These are phyloP conservation scores for Salix udensis DNA, from an alignment of 345 rosid genomes.

Conservation along the genomic window DNA sequence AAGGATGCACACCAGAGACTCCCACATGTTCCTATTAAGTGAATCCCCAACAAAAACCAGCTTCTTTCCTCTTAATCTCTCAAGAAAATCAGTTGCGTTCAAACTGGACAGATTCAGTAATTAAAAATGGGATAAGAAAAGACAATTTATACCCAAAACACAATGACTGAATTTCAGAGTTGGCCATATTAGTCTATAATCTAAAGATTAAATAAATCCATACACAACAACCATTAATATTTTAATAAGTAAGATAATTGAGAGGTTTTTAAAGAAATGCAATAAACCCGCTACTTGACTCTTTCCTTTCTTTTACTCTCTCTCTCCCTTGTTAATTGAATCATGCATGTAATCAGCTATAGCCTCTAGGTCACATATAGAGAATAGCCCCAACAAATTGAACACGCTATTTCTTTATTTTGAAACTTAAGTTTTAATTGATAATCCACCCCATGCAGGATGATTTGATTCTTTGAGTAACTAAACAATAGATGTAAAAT, in stretches of 20 bases:
- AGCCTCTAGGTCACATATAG: neutral
- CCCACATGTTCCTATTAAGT: conserved; percentile 88
- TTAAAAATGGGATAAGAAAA: neutral
- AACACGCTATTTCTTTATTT: neutral
- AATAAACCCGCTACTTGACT: too few species aligned
- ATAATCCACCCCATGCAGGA: neutral
- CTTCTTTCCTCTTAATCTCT: conserved; percentile 72
- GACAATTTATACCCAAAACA: neutral
- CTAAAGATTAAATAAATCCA: neutral
- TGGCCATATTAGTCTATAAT: neutral
- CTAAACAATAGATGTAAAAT: too few species aligned
- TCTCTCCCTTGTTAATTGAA: neutral
- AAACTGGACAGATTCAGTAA: conserved; percentile 37
- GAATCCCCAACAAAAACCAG: conserved; percentile 89
- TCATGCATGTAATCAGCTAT: neutral
- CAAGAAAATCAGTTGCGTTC: conserved; percentile 79
- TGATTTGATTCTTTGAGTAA: too few species aligned
- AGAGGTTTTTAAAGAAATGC: neutral
- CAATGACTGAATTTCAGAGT: neutral
- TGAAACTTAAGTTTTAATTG: neutral
- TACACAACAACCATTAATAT: neutral
- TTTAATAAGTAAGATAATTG: neutral
- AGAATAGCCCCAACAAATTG: neutral
- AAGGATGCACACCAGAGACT: conserved; percentile 85
- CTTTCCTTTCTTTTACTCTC: too few species aligned